phyloP scores from a whole-genome alignment of 1,139 yeast genomes.

The Nakaseomyces sp. region DNA sequence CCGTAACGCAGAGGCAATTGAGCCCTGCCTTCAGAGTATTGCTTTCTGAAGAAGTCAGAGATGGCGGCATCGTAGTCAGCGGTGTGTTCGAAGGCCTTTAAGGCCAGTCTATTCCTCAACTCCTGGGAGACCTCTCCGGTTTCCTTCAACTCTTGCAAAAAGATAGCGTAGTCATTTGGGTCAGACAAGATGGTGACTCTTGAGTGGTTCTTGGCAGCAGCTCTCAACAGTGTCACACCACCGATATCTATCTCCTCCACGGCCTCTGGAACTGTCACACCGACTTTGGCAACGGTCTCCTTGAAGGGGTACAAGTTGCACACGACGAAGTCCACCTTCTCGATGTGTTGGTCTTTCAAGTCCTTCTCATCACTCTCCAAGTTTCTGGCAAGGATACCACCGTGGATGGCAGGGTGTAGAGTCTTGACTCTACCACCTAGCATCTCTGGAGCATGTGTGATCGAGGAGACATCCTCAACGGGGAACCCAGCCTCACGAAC shows the following conservation, averaged over 20 bases:
- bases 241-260: slow-evolving; percentile 98
- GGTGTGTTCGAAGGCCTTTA: slow-evolving; percentile 96
- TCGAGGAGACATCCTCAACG: slow-evolving; percentile 87
- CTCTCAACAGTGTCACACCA: slow-evolving; percentile 93
- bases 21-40: slow-evolving; percentile 80
- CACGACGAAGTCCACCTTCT: slow-evolving; percentile 91
- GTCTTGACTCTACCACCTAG: slow-evolving; percentile 97
- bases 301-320: slow-evolving; percentile 97
- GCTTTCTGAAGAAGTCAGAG: slow-evolving; percentile 94
- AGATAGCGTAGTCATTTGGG: slow-evolving; percentile 83
- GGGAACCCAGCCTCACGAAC: slow-evolving; percentile 97
- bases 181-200: slow-evolving; percentile 93
- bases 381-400: slow-evolving; percentile 93
- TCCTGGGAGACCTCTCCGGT: slow-evolving; percentile 63
- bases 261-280: slow-evolving; percentile 93
- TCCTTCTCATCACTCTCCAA: slow-evolving; percentile 84
- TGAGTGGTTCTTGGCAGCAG: slow-evolving; percentile 96
- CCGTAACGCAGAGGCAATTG: slow-evolving; percentile 96
- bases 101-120: slow-evolving; percentile 74
- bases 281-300: slow-evolving; percentile 91
- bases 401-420: slow-evolving; percentile 96
- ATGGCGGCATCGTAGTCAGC: slow-evolving; percentile 95
- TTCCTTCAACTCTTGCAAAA: slow-evolving; percentile 63
- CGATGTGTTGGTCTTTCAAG: slow-evolving; percentile 77
- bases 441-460: slow-evolving; percentile 98